Evolutionary conservation across 441 rosid species (phyloP).

Genomic region (Omphalea diandra): DNA sequence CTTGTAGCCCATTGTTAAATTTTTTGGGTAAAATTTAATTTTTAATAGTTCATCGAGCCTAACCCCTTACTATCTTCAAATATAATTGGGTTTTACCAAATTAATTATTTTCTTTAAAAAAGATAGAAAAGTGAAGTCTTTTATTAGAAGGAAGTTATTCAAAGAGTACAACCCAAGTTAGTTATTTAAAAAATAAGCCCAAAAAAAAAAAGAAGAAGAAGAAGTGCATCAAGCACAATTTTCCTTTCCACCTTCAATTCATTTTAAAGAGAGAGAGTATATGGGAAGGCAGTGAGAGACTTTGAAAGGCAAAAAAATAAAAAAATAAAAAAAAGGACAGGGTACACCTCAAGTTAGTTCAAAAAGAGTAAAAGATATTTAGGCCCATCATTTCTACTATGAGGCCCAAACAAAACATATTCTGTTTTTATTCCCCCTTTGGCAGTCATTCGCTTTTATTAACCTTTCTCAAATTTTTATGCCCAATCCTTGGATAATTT

Average conservation of each 20-base stretch:
- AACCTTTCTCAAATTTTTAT: conserved; percentile 4
- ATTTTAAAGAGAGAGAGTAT: conserved; percentile 35
- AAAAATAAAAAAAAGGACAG: conserved; percentile 45
- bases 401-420: conserved; percentile 18
- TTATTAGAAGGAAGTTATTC: conserved; percentile 55
- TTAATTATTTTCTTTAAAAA: conserved; percentile 24
- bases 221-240: conserved; percentile 24
- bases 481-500: neutral
- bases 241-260: conserved; percentile 1
- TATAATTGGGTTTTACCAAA: conserved; percentile 31
- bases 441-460: conserved; percentile 21
- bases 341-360: conserved; percentile 53
- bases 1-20: neutral
- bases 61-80: conserved; percentile 11
- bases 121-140: conserved; percentile 40
- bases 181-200: no score
- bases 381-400: conserved; percentile 29
- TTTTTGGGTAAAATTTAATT: neutral
- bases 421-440: no score
- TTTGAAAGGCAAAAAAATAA: no score
- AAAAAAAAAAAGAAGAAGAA: conserved; percentile 14
- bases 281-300: conserved; percentile 55
- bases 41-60: conserved; percentile 23
- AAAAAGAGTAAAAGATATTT: conserved; percentile 17
- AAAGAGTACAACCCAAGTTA: conserved; percentile 73